These are phyloP conservation scores for Globisporangium emineosum DNA, from an alignment of 352 stramenopile genomes.

Conservation along the genomic window DNA sequence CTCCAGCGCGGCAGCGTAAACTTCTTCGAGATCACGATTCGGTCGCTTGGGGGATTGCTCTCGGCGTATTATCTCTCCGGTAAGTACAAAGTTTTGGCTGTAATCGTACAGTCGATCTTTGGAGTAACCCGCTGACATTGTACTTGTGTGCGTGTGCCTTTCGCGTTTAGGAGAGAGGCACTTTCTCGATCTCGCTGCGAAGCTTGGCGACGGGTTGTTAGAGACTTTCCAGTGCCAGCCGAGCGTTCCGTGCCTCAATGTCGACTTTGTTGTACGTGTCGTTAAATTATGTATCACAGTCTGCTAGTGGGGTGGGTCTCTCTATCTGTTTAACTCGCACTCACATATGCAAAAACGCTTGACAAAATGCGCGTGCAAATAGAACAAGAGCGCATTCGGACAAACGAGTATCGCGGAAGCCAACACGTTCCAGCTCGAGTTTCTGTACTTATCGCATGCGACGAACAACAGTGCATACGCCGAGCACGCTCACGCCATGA, in stretches of 20 bases:
- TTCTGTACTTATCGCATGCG: slow-evolving; percentile 40
- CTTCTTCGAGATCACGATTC: slow-evolving; percentile 64
- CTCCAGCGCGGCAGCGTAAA: slow-evolving; percentile 37
- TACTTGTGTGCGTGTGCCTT: neutral
- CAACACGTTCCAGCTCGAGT: slow-evolving; percentile 66
- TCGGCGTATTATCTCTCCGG: slow-evolving; percentile 53
- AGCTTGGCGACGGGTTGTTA: slow-evolving; percentile 33
- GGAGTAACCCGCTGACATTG: neutral
- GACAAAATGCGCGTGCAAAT: neutral
- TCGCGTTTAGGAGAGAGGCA: slow-evolving; percentile 42
- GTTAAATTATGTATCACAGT: neutral
- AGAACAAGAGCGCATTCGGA: neutral
- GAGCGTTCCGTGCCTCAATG: slow-evolving; percentile 30
- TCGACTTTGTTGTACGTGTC: slow-evolving; percentile 37
- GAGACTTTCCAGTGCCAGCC: slow-evolving; percentile 34
- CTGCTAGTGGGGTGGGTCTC: neutral
- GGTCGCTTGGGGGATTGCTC: slow-evolving; percentile 51
- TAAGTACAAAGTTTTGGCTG: slow-evolving; percentile 4
- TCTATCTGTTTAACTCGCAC: no score
- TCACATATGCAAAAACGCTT: neutral
- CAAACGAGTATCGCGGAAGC: slow-evolving; percentile 42
- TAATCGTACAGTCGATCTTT: neutral
- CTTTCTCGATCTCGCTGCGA: slow-evolving; percentile 39
- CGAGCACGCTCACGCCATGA: slow-evolving; percentile 36
- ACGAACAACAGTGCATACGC: slow-evolving; percentile 37